Evolutionary conservation across 2,329 filamentous ascomycete species (phyloP), one percentile per base, ranked within the genome.

Genomic region (Aphanocladium album): DNA sequence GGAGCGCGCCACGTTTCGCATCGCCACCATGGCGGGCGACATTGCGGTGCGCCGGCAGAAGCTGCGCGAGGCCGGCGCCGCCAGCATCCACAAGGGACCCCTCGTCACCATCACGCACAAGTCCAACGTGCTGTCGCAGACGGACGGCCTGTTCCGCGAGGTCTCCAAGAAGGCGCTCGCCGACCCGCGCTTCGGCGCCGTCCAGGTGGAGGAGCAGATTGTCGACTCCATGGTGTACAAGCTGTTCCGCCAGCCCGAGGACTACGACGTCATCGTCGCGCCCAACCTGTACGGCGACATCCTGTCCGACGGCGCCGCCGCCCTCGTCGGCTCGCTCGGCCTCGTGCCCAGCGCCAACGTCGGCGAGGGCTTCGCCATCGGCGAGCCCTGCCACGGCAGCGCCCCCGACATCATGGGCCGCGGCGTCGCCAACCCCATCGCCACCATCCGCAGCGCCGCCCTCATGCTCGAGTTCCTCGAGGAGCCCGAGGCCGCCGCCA

Each of bases 171-270:
- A 82, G 33, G 91, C 90, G 4, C 86, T 98, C 9, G 82, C 86
- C 30, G 80, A 82, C 56, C 67, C 83, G 14, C 82, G 79, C 66
- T 97, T 90, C 79, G 76, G 67, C 63, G 76, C 75, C 55, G 79
- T 96, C 58, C 77, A 78, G 46, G 82, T 97, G 59, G 95, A 98
- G 77, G 95, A 98, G 82, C 95, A 99, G 80, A 99, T 99, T 68
- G 93, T 99, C 64, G 95, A 99, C 78, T 93, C 89, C 64, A 99
- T 99, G 95, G 92, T 98, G 62, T 98, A 98, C 86, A 98, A 98
- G 82, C 89, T 99, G 61, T 98, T 98, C 87, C 91, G 93, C 64
- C 91, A 98, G 77, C 95, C 95, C 47, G 84, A 89, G 71, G 89
- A 89, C 71, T 99, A 98, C 85, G 95, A 99, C 74, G 93, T 98